Base-by-base conservation (phyloP, 768 basidiomycete species). In the Plicaturopsis crispa region DNA sequence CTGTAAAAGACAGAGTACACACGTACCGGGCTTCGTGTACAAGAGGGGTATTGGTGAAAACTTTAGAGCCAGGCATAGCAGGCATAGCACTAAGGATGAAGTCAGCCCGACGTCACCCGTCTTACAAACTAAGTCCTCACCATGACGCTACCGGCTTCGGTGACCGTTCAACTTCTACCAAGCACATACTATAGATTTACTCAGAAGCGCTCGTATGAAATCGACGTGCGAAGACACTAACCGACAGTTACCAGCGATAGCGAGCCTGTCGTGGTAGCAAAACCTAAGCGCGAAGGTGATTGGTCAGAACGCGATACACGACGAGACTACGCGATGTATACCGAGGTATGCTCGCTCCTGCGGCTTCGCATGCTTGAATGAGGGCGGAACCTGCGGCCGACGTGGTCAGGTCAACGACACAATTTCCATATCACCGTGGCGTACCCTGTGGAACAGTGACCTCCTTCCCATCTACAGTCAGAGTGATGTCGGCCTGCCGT, bases 221-320 rank as follows among this genome's bases (percentile, higher is more conserved):
- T 19, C 39, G n/a, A 42, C 40, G 20, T 14, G 31, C 34, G 19
- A 26, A 22, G 8, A 6, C 10, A 61, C 83, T 60, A 48, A 87
- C 87, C 88, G 86, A 67, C 94, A 97, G 59, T 98, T 97, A 36
- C 94, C 94, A 49, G 94, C 94, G 53, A 98, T 93, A 35, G 93
- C 91, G 18, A 97, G 78, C 51, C 92, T 77, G 56, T 92, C 89
- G 70, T 91, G 85, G 57, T 89, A 85, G 50, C 81, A 87, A 58
- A 87, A 86, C 54, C 84, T 86, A 14, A 50, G 38, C 30, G 31
- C 5, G 40, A 38, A 20, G 42, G 24, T 22, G 35, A 31, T 41
- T 52, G 10, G 51, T 55, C 36, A 51, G 45, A 33, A 41, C 35
- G 5, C 19, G 6, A 31, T 13, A 23, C 18, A 41, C 18, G 36